Base-by-base conservation (phyloP, 139 green algal genomes). In the Chlamydomonas sphaeroides region DNA sequence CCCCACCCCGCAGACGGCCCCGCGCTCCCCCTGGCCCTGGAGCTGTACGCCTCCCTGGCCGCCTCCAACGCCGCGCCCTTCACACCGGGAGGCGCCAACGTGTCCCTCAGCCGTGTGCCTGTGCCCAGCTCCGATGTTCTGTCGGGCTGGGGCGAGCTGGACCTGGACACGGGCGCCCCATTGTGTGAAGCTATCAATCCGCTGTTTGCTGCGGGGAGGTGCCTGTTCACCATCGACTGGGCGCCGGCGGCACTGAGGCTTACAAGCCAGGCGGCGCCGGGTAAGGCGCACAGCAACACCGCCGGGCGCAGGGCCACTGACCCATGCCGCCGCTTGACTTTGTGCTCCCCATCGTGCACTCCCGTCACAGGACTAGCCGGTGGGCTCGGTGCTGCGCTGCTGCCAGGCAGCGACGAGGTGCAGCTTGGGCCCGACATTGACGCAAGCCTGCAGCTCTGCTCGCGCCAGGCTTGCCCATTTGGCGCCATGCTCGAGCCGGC, bases 141-240 rank as follows among this genome's bases (percentile, higher is more conserved):
- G 36, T 23, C 38, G 36, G 72, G 14, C 2, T 39, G 59, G 1
- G 59, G 30, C 23, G 73, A 17, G 41, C 39, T 70, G 73, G 59
- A 70, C 73, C 10, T 38, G 5, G 57, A 39, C 73, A 26, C 17
- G 17, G 39, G 39, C 1, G 39, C 39, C 15, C 73, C 73, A 3
- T 15, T 45, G 30, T 80, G 73, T 57, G 73, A 30, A 21, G 57
- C 73, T 17, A 20, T 80, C 5, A 80, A 80, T 59, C 73, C 73
- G 38, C 59, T 80, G 8, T 80, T 80, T 38, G 59, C 57, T 1
- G 39, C 59, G 15, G 73, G 73, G 3, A 57, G 73, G 41, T 80
- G 73, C 73, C 61, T 80, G n/a, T 66, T 66, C n/a, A 66, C 59
- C 59, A 39, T 66, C 30, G 59, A 66, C 59, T 66, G 59, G 59